Percentiles rank a stretch among this genome's conserved stretches.
These are phyloP conservation scores for Jaminaea rosea DNA, from an alignment of 1,284 basidiomycete species.

Conservation along the genomic window DNA sequence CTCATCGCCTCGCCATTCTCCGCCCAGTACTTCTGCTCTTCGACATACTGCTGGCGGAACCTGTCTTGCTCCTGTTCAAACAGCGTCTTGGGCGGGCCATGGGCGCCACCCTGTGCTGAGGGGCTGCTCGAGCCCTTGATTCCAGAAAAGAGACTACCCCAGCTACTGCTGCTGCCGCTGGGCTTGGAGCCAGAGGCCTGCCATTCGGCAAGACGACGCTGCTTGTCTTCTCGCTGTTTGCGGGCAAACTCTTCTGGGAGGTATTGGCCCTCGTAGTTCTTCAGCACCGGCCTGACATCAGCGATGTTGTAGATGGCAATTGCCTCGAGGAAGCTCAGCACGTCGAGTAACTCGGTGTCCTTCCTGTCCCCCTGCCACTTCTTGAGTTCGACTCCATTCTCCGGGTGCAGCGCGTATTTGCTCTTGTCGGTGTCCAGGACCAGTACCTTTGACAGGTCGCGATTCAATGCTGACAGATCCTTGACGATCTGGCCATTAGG, in stretches of 20 bases:
- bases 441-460: slow-evolving; percentile 83
- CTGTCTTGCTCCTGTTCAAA: slow-evolving; percentile 81
- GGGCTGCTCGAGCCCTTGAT: no score
- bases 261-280: slow-evolving; percentile 76
- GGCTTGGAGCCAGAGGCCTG: slow-evolving; percentile 48
- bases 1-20: slow-evolving; percentile 75
- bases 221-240: background rate
- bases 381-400: slow-evolving; percentile 76
- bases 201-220: slow-evolving; percentile 68
- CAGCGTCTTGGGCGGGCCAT: slow-evolving; percentile 55
- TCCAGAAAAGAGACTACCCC: no score
- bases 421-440: slow-evolving; percentile 76
- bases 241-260: slow-evolving; percentile 80
- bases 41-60: slow-evolving; percentile 71
- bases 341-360: slow-evolving; percentile 69
- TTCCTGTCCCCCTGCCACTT: slow-evolving; percentile 75
- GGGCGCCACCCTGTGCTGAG: slow-evolving; percentile 6
- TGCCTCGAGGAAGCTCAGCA: slow-evolving; percentile 89
- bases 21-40: slow-evolving; percentile 78
- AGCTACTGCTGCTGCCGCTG: no score
- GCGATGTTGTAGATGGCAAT: slow-evolving; percentile 48
- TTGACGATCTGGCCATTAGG: slow-evolving; percentile 49
- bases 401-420: slow-evolving; percentile 69
- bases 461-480: slow-evolving; percentile 85
- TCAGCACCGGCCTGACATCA: slow-evolving; percentile 78